phyloP scores from a whole-genome alignment of 1,284 basidiomycete species.

The Sporisorium scitamineum region DNA sequence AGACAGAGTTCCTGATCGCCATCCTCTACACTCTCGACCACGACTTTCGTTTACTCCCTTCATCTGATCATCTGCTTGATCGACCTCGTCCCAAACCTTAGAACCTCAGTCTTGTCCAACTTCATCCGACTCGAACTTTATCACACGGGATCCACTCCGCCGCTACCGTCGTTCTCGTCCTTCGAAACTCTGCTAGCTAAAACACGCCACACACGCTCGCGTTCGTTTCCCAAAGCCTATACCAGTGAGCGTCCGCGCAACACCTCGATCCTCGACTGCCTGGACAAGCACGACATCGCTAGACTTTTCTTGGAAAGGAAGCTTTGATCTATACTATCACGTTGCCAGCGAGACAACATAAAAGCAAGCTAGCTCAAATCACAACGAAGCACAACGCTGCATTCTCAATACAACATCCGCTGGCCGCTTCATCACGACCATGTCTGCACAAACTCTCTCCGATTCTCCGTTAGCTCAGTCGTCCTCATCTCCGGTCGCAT shows the following conservation, averaged over 20 bases:
- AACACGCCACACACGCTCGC: constrained; percentile 1
- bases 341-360: not conserved
- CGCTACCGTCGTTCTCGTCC: not conserved
- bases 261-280: not conserved
- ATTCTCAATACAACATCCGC: not conserved
- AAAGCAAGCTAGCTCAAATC: not conserved
- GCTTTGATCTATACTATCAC: not conserved
- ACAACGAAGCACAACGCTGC: not conserved
- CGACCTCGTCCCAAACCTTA: constrained; percentile 1
- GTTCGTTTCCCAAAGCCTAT: not conserved
- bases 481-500: constrained; percentile 6
- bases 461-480: not conserved
- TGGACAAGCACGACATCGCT: not conserved
- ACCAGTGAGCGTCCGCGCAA: not conserved
- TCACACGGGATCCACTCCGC: not conserved
- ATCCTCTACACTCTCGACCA: not conserved
- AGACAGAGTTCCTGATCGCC: not conserved
- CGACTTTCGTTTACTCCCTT: constrained; percentile 1
- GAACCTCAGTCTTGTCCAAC: not conserved
- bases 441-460: constrained; percentile 3
- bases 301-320: not conserved
- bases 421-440: not conserved
- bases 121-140: not conserved
- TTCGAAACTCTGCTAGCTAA: constrained; percentile 2
- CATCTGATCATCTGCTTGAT: constrained; percentile 1